These are phyloP conservation scores for Rhinocladiella similis DNA, from an alignment of 2,329 filamentous ascomycete species.

Conservation along the genomic window DNA sequence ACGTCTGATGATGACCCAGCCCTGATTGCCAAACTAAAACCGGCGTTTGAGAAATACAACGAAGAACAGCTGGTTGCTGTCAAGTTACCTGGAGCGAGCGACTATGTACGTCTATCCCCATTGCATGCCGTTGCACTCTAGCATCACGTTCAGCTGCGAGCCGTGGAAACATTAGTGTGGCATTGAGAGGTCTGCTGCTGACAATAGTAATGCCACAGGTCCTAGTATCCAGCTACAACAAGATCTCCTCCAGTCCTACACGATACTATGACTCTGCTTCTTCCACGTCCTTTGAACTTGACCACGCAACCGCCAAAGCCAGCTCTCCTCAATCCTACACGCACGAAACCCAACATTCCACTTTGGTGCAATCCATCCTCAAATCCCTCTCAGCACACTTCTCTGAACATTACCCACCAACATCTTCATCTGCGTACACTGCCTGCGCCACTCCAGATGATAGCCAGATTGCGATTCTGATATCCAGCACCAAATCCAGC, in stretches of 20 bases:
- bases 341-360: slow-evolving; percentile 72
- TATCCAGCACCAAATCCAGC: slow-evolving; percentile 95
- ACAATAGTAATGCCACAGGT: slow-evolving; percentile 46
- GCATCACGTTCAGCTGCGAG: no score
- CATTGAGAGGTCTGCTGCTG: no score
- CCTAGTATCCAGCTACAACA: slow-evolving; percentile 83
- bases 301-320: slow-evolving; percentile 84
- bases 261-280: slow-evolving; percentile 90
- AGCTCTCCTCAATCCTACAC: slow-evolving; percentile 77
- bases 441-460: slow-evolving; percentile 47
- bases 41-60: slow-evolving; percentile 92
- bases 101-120: slow-evolving; percentile 57
- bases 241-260: slow-evolving; percentile 59
- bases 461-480: slow-evolving; percentile 75
- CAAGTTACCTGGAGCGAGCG: slow-evolving; percentile 83
- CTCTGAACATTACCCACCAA: slow-evolving; percentile 83
- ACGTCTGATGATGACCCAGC: slow-evolving; percentile 65
- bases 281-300: slow-evolving; percentile 83
- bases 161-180: no score
- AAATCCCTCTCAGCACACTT: slow-evolving; percentile 76
- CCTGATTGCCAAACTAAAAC: slow-evolving; percentile 70
- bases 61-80: slow-evolving; percentile 88
- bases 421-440: slow-evolving; percentile 79
- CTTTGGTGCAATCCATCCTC: slow-evolving; percentile 74
- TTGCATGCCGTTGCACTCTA: no score